These are phyloP conservation scores for Cladophialophora psammophila DNA, from an alignment of 2,329 filamentous ascomycete genomes.

Conservation along the genomic window DNA sequence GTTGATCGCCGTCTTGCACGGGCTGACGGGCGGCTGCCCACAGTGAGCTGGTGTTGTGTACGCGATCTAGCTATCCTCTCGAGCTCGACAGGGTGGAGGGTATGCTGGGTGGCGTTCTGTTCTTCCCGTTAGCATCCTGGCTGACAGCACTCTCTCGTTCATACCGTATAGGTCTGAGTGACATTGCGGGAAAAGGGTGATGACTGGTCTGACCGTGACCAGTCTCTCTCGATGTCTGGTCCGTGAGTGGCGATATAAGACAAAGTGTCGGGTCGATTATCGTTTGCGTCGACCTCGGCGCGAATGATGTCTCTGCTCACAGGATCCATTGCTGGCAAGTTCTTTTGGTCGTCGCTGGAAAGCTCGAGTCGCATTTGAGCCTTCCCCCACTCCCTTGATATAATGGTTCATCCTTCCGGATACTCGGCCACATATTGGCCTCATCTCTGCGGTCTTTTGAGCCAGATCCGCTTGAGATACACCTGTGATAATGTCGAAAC, in stretches of 20 bases:
- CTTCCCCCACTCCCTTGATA: neutral
- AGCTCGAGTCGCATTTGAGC: neutral
- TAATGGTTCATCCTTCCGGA: neutral
- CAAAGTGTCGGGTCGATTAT: conserved; percentile 19
- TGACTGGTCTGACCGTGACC: conserved; percentile 9
- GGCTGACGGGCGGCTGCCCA: conserved; percentile 45
- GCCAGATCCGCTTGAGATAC: neutral
- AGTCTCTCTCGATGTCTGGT: conserved; percentile 28
- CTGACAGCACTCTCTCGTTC: neutral
- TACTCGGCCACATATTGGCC: conserved; percentile 7
- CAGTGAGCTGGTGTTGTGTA: conserved; percentile 46
- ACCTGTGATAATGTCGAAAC: neutral
- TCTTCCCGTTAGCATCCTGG: neutral
- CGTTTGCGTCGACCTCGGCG: conserved; percentile 29
- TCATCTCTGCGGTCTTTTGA: neutral
- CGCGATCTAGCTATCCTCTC: conserved; percentile 20
- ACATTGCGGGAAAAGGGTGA: conserved; percentile 1
- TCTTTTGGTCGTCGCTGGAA: neutral
- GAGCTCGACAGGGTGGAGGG: conserved; percentile 21
- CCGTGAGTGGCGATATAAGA: conserved; percentile 27
- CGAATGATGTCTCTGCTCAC: conserved; percentile 26
- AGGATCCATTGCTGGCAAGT: conserved; percentile 13
- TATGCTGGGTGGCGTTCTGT: conserved; percentile 18
- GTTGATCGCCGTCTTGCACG: conserved; percentile 44
- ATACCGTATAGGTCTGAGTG: conserved; percentile 21